Evolutionary conservation across 208 protist species (phyloP).

Genomic region (Leishmania gerbilli): DNA sequence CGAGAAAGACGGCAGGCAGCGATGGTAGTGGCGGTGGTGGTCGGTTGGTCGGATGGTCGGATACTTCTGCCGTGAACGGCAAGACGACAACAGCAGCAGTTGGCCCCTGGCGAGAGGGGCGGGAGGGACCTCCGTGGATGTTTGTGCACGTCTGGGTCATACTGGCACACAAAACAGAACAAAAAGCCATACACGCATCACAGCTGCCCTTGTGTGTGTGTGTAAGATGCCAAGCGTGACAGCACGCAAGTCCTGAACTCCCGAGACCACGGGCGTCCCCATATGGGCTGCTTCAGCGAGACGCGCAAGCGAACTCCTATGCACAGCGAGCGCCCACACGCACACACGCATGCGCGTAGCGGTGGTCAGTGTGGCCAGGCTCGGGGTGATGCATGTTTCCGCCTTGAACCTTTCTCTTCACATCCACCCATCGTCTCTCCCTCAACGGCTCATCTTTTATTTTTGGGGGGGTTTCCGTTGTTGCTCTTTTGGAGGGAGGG

Average conservation of each 20-base stretch:
- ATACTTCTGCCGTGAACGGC: background rate
- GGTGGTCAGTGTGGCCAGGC: background rate
- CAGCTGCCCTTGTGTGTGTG: no score
- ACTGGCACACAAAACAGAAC: background rate
- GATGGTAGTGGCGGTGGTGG: no score
- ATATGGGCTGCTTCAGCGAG: background rate
- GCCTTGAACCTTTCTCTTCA: conserved; percentile 3
- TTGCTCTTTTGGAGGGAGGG: no score
- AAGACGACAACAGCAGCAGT: background rate
- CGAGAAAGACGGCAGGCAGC: background rate
- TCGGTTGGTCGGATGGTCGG: background rate
- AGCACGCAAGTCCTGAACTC: background rate
- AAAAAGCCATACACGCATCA: background rate
- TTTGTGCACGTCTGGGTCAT: no score
- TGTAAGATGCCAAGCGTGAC: background rate
- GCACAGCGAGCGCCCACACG: background rate
- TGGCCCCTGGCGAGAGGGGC: background rate
- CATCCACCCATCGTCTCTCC: background rate
- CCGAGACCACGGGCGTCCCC: background rate
- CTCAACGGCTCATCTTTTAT: background rate
- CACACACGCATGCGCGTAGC: background rate
- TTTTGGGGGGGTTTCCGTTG: no score
- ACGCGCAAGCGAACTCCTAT: background rate
- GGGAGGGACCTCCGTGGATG: no score
- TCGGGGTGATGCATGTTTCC: background rate